Percentiles rank a stretch among this genome's conserved stretches.
phyloP scores from a whole-genome alignment of 2,329 filamentous ascomycete genomes.

The Fusarium continuum region DNA sequence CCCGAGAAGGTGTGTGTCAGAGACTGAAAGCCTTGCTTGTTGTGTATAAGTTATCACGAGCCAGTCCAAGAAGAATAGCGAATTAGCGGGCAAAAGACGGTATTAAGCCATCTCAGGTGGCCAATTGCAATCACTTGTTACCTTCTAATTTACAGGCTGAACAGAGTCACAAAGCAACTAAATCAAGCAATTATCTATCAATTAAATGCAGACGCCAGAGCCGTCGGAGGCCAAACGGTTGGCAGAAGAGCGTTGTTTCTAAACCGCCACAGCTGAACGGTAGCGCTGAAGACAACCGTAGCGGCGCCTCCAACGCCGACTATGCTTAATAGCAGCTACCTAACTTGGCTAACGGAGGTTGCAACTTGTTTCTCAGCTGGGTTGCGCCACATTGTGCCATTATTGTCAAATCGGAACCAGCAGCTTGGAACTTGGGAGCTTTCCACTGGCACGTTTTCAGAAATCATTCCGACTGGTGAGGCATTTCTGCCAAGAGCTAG shows the following conservation, averaged over 20 bases:
- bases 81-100: neutral
- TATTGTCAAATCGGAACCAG: constrained; percentile 1
- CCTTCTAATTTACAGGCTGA: neutral
- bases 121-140: constrained; percentile 4
- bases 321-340: constrained; percentile 10
- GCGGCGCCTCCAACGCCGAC: constrained; percentile 4
- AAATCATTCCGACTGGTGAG: constrained; percentile 7
- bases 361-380: neutral
- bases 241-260: neutral
- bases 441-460: constrained; percentile 11
- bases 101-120: neutral
- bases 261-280: constrained; percentile 26
- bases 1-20: constrained; percentile 3
- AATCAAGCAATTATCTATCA: constrained; percentile 1
- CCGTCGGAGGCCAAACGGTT: constrained; percentile 23
- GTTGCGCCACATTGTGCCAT: constrained; percentile 22
- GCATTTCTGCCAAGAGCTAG: constrained; percentile 2
- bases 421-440: neutral
- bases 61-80: neutral
- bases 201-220: constrained; percentile 29
- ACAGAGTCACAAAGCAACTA: neutral
- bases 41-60: neutral
- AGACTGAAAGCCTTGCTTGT: neutral
- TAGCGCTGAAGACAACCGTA: constrained; percentile 13
- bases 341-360: neutral